Percentiles rank a stretch among this genome's conserved stretches.
Evolutionary conservation across 2,329 filamentous ascomycete genomes (phyloP).

Genomic region (Arthrobotrys conoides): DNA sequence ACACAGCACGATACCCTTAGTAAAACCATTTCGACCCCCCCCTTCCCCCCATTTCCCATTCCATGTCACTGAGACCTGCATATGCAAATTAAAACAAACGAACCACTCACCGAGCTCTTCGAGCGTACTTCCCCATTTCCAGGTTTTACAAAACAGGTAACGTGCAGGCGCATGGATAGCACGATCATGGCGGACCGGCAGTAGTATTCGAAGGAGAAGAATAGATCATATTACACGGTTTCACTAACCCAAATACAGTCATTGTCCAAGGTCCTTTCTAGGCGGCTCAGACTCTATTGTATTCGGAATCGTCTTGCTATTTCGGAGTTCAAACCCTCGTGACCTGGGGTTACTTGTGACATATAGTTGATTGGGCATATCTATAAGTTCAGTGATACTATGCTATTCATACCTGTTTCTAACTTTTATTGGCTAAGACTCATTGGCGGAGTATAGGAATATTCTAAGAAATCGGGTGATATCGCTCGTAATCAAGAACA

Average conservation of each 20-base stretch:
- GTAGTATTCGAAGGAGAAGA: conserved; percentile 32
- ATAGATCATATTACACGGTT: conserved; percentile 27
- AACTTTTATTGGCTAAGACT: conserved; percentile 4
- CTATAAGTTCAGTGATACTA: conserved; percentile 22
- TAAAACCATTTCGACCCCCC: conserved; percentile 35
- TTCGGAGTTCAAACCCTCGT: conserved; percentile 15
- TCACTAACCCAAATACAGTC: conserved; percentile 28
- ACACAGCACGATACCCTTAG: conserved; percentile 4
- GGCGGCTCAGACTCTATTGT: conserved; percentile 5
- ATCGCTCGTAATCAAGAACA: neutral
- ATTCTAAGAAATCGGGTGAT: conserved; percentile 5
- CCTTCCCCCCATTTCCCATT: neutral
- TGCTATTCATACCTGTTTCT: neutral
- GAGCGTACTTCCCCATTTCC: neutral
- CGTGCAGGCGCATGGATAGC: conserved; percentile 52
- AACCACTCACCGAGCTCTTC: conserved; percentile 39
- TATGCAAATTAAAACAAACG: conserved; percentile 53
- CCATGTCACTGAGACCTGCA: conserved; percentile 27
- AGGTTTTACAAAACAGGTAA: conserved; percentile 31
- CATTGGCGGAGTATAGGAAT: conserved; percentile 4
- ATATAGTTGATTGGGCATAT: conserved; percentile 23
- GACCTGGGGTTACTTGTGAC: conserved; percentile 30
- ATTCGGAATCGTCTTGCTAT: conserved; percentile 16
- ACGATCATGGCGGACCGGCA: conserved; percentile 36
- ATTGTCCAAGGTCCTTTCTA: conserved; percentile 4